Evolutionary conservation across 192 early-diverging fungal genomes (phyloP).

Genomic region (Umbelopsis sp.): DNA sequence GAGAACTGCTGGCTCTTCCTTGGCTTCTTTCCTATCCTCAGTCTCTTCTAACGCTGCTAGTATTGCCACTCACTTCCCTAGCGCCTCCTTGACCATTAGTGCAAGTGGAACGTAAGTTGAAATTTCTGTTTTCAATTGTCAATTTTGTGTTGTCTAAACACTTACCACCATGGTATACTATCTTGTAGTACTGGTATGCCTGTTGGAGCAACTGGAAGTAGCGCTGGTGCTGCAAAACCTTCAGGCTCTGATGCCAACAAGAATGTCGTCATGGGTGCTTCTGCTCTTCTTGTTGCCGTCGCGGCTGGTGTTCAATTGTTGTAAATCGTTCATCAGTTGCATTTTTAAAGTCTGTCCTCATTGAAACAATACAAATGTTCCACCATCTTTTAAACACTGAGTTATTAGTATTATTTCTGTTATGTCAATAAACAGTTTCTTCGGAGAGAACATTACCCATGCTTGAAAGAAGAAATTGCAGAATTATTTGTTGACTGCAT

Average conservation of each 20-base stretch:
- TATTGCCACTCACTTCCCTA: neutral
- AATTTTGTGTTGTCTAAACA: neutral
- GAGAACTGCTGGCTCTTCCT: neutral
- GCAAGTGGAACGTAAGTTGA: neutral
- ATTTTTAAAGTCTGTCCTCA: too few relatives aligned
- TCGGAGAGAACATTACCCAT: too few relatives aligned
- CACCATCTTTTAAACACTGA: too few relatives aligned
- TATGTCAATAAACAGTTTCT: too few relatives aligned
- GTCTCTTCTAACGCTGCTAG: neutral
- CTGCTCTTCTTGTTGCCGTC: neutral
- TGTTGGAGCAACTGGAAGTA: neutral
- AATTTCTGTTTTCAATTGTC: neutral
- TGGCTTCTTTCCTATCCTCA: neutral
- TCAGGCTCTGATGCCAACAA: neutral
- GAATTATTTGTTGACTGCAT: too few relatives aligned
- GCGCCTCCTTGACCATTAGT: neutral
- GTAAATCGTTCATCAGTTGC: neutral
- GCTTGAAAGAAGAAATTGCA: too few relatives aligned
- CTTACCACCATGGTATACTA: neutral
- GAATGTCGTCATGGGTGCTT: neutral
- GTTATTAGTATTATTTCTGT: too few relatives aligned
- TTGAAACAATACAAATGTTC: neutral
- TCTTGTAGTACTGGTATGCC: neutral
- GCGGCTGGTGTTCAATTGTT: neutral
- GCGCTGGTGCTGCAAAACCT: neutral